Evolutionary conservation across 495 filamentous ascomycete species (phyloP).

Genomic region (Podospora pseudoanserina): DNA sequence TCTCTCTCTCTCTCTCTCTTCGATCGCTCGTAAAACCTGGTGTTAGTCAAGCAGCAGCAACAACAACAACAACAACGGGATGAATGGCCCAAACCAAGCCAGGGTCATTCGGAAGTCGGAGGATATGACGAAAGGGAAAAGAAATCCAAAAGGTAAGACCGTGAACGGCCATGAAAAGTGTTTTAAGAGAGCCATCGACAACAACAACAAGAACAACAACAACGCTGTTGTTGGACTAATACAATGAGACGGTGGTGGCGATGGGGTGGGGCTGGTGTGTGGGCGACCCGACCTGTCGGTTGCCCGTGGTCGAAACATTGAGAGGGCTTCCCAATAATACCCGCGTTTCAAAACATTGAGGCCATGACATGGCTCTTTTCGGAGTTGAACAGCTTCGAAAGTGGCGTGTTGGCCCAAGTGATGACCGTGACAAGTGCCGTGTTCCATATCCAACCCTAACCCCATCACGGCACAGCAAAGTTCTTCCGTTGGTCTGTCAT

Average conservation of each 20-base stretch:
- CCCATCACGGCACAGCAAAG: background rate
- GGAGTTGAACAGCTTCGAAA: background rate
- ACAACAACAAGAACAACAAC: background rate
- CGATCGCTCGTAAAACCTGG: background rate
- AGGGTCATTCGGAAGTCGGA: conserved; percentile 4
- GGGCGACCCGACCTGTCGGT: conserved; percentile 1
- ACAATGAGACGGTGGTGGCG: background rate
- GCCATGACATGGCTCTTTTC: background rate
- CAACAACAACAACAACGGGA: too few species aligned
- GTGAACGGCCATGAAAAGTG: background rate
- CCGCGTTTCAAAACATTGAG: background rate
- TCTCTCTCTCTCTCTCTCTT: background rate
- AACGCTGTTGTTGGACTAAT: background rate
- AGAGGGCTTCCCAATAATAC: background rate
- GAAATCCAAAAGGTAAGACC: background rate
- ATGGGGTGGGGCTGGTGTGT: background rate
- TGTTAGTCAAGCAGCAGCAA: background rate
- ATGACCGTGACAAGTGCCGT: background rate
- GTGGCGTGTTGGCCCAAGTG: background rate
- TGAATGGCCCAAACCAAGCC: conserved; percentile 1
- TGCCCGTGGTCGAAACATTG: conserved; percentile 5
- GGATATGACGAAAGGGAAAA: conserved; percentile 5
- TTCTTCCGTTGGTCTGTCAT: background rate
- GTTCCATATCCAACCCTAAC: background rate
- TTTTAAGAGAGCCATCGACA: conserved; percentile 10